Conservation (phyloP, 495 filamentous ascomycete genomes). For the Achaetomiella virescens region DNA sequence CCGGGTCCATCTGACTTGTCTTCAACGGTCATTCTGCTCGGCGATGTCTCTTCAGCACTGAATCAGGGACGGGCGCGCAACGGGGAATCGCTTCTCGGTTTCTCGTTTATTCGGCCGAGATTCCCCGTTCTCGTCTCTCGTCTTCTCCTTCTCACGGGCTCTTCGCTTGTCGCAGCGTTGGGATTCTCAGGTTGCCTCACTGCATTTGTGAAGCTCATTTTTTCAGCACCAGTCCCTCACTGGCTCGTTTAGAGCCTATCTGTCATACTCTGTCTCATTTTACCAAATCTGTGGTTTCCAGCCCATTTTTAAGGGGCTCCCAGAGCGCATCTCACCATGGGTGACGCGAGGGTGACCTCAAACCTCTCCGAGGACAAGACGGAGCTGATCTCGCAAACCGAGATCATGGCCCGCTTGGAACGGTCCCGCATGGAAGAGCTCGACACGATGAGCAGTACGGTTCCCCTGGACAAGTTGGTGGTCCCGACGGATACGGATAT, state of each 20-base stretch:
- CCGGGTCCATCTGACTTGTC: conserved; percentile 34
- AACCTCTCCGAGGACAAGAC: conserved; percentile 44
- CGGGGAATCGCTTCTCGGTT: conserved; percentile 9
- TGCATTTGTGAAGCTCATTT: neutral
- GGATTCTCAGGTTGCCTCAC: neutral
- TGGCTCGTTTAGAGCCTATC: neutral
- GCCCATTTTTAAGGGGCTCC: neutral
- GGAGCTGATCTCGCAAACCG: conserved; percentile 45
- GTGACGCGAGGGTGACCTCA: conserved; percentile 30
- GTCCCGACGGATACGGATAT: conserved; percentile 39
- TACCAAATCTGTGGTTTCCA: neutral
- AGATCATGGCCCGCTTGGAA: conserved; percentile 33
- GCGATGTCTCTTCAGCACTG: conserved; percentile 16
- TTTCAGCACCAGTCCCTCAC: neutral
- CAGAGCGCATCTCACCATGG: conserved; percentile 24
- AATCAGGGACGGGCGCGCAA: conserved; percentile 3
- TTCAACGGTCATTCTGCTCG: conserved; percentile 24
- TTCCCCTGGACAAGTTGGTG: conserved; percentile 40
- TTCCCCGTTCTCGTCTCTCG: neutral
- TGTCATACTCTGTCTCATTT: neutral
- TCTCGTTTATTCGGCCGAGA: conserved; percentile 8
- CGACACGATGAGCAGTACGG: conserved; percentile 25
- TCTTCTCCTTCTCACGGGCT: neutral
- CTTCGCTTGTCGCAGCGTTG: neutral
- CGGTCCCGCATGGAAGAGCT: conserved; percentile 30